Percentiles rank a stretch among this genome's conserved stretches.
These are phyloP conservation scores for Pleurotus sapidus DNA, from an alignment of 768 basidiomycete genomes.

Conservation along the genomic window DNA sequence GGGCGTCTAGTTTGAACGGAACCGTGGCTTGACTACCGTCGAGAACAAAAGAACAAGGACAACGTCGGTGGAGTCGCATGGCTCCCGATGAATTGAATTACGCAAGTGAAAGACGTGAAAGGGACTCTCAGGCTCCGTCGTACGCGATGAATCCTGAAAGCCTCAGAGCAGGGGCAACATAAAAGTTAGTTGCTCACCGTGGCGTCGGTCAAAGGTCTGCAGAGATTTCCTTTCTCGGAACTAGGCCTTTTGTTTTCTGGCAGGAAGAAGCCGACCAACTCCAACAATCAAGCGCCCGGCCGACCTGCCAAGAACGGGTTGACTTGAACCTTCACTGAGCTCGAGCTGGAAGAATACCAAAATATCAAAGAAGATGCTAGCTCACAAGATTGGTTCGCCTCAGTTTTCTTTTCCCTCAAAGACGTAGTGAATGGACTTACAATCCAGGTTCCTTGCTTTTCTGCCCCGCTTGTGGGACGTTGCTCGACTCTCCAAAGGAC, in stretches of 20 bases:
- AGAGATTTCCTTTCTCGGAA: conserved; percentile 1
- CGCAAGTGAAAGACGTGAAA: too few species aligned
- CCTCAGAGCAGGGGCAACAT: too few species aligned
- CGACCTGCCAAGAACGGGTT: conserved; percentile 1
- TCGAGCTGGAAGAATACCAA: not conserved
- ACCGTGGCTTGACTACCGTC: too few species aligned
- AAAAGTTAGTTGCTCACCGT: not conserved
- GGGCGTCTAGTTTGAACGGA: not conserved
- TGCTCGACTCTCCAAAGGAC: conserved; percentile 78
- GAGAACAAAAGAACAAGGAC: not conserved
- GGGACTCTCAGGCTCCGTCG: too few species aligned
- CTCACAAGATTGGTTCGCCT: conserved; percentile 47
- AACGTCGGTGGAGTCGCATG: not conserved
- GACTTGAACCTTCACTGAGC: not conserved
- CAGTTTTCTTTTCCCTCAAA: not conserved
- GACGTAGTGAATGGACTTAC: not conserved
- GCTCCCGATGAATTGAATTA: too few species aligned
- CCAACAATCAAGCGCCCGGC: not conserved
- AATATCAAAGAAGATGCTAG: conserved; percentile 13
- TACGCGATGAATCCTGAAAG: too few species aligned
- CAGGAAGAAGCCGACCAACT: not conserved
- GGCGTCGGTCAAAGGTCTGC: not conserved
- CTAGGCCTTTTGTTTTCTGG: not conserved
- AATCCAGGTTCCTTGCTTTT: conserved; percentile 83
- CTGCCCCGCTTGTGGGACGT: conserved; percentile 89